Conservation (phyloP, 176 grass and related monocot species). For the Panicum miliaceum region DNA sequence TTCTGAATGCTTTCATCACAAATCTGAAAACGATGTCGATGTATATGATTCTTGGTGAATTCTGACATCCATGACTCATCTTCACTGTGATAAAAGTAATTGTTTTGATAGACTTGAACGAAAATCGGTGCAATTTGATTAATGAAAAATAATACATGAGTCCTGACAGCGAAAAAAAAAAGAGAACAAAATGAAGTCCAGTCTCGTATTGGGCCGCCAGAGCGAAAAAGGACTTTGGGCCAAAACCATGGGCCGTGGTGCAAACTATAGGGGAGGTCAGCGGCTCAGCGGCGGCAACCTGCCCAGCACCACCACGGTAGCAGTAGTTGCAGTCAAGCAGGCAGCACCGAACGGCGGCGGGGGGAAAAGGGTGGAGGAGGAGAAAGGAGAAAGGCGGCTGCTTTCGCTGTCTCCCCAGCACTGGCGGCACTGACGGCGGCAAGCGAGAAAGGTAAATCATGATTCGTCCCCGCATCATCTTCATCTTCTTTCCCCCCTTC, state of each 20-base stretch:
- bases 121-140: not conserved
- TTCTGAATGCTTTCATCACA: not conserved
- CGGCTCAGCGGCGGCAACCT: not conserved
- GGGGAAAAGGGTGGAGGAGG: not conserved
- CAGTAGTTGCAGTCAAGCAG: not conserved
- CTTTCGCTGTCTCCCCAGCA: constrained; percentile 28
- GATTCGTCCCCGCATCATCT: constrained; percentile 5
- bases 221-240: not conserved
- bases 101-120: not conserved
- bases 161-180: too few relatives aligned
- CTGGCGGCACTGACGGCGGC: constrained; percentile 5
- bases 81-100: not conserved
- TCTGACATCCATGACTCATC: too few relatives aligned
- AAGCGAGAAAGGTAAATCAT: constrained; percentile 35
- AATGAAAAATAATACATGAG: not conserved
- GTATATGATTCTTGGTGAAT: not conserved
- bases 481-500: not conserved
- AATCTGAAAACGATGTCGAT: not conserved
- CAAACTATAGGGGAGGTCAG: not conserved
- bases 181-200: not conserved
- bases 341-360: constrained; percentile 25
- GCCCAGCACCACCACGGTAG: not conserved
- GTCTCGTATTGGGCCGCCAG: constrained; percentile 5
- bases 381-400: constrained; percentile 36
- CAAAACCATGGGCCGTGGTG: not conserved